Percentiles rank a stretch among this genome's conserved stretches.
phyloP scores from a whole-genome alignment of 148 eudicot genomes.

The Persicaria tinctoria region DNA sequence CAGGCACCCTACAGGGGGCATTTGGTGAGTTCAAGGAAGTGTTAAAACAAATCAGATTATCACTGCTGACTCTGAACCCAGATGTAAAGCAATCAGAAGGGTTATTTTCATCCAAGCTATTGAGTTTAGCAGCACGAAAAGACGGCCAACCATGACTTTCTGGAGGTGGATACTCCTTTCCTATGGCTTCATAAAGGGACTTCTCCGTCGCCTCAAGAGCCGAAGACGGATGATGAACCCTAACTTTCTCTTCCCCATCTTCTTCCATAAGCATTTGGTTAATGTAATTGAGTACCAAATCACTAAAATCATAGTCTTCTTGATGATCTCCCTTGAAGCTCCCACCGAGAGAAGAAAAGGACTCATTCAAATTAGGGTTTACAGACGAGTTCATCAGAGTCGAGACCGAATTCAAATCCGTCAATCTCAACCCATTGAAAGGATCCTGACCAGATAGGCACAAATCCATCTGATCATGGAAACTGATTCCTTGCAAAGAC shows the following conservation, averaged over 20 bases:
- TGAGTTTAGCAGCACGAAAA: not conserved
- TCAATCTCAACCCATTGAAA: conserved; percentile 15
- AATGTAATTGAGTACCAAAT: conserved; percentile 57
- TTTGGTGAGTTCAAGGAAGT: conserved; percentile 27
- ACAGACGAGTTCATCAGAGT: conserved; percentile 17
- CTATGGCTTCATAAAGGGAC: conserved; percentile 58
- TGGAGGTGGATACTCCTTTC: conserved; percentile 34
- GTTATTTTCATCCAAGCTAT: conserved; percentile 17
- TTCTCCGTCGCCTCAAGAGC: conserved; percentile 65
- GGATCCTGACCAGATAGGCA: conserved; percentile 23
- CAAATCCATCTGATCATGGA: conserved; percentile 27
- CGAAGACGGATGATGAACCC: conserved; percentile 43
- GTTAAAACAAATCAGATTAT: conserved; percentile 14
- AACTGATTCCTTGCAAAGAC: conserved; percentile 37
- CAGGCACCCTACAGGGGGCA: conserved; percentile 20
- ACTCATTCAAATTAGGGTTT: conserved; percentile 15
- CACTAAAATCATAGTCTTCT: conserved; percentile 59
- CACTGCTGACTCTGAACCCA: conserved; percentile 12
- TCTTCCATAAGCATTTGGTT: conserved; percentile 70
- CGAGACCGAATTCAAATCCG: conserved; percentile 18
- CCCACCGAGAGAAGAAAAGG: conserved; percentile 14
- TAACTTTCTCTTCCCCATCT: conserved; percentile 47
- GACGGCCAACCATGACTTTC: conserved; percentile 3
- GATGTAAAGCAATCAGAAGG: conserved; percentile 4
- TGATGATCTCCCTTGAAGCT: conserved; percentile 19